phyloP scores from a whole-genome alignment of 2,329 filamentous ascomycete species.

The Taxawa tesnikishii region DNA sequence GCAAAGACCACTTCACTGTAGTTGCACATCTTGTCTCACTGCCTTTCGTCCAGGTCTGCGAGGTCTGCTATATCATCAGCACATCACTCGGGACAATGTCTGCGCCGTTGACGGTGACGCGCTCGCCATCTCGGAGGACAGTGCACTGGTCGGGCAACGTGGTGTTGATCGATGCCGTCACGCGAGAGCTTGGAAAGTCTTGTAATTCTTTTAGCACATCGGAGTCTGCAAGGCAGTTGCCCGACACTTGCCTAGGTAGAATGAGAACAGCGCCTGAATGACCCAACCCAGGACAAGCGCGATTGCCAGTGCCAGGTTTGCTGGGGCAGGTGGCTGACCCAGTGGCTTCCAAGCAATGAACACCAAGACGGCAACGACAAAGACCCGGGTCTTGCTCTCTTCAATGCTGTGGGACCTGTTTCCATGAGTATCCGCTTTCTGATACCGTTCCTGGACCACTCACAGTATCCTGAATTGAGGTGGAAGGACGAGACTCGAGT shows the following conservation, averaged over 20 bases:
- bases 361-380: conserved; percentile 57
- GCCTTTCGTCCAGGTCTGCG: conserved; percentile 49
- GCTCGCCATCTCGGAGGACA: conserved; percentile 47
- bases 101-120: conserved; percentile 19
- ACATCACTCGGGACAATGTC: conserved; percentile 64
- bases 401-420: conserved; percentile 29
- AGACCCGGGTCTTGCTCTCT: conserved; percentile 28
- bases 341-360: conserved; percentile 69
- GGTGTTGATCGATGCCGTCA: conserved; percentile 68
- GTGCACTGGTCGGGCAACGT: conserved; percentile 67
- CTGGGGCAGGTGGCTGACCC: conserved; percentile 55
- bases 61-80: conserved; percentile 56
- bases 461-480: conserved; percentile 30
- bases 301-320: conserved; percentile 62
- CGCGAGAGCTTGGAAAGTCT: conserved; percentile 63
- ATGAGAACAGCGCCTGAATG: conserved; percentile 40
- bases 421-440: conserved; percentile 4
- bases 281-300: conserved; percentile 60
- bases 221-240: background rate
- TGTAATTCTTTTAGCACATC: conserved; percentile 33
- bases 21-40: conserved; percentile 53
- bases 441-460: conserved; percentile 1
- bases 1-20: conserved; percentile 69
- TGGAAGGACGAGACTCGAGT: conserved; percentile 29
- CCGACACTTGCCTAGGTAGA: conserved; percentile 39